Base-by-base conservation (phyloP, 2,329 filamentous ascomycete species). In the Colletotrichum aenigma region DNA sequence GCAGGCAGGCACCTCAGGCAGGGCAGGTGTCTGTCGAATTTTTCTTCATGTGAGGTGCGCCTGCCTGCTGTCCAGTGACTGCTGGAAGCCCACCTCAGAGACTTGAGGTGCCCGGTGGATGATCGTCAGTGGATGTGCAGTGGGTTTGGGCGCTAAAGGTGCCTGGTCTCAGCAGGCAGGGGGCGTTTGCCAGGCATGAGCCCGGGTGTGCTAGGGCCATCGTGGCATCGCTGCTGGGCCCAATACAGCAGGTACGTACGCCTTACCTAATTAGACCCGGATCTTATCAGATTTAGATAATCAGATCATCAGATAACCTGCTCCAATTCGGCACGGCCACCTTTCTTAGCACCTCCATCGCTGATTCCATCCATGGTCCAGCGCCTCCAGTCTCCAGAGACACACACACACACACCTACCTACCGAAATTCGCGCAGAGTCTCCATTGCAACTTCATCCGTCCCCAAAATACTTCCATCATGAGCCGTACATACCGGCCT, bases 271-370 rank as follows among this genome's bases (percentile, higher is more conserved):
- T 69, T 77, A 26, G 58, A 75, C 69, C 62, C 32, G 52, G 66
- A 68, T 66, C 69, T 75, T 67, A 70, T 77, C 58, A 70, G 77
- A 74, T 73, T 70, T 66, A 73, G 66, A 73, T 74, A 75, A 79
- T 79, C 78, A 78, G 78, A 79, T 79, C 78, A 79, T 76, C 75
- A 75, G 75, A 76, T 76, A 76, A 76, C 56, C 56, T 52, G 62
- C 52, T 24, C 75, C 48, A 56, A 60, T 43, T 30, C 43, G 43
- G 43, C 43, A 52, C 18, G 38, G 38, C 34, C 32, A 52, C 43
- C n/a, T 52, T 10, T 52, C 43, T 52, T 21, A 21, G 43, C 43
- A 48, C 43, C 43, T 21, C 43, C 32, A 26, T 38, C 26, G 56
- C 43, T 52, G 43, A 21, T 52, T 52, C 43, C 43, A 52, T 52